phyloP scores from a whole-genome alignment of 1,284 basidiomycete species.

The Ustilago tritici region DNA sequence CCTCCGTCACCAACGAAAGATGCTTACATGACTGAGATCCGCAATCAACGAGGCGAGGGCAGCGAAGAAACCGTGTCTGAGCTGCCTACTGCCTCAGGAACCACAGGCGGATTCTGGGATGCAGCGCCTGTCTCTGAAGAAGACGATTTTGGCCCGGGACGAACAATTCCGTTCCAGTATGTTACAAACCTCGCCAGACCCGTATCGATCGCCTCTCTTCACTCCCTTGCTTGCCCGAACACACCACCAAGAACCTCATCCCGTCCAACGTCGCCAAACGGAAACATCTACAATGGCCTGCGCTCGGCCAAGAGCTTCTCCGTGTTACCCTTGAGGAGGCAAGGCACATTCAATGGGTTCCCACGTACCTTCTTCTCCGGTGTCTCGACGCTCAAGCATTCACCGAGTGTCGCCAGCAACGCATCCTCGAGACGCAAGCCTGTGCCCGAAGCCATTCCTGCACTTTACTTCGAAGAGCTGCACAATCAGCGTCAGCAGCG shows the following conservation, averaged over 20 bases:
- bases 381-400: conserved; percentile 13
- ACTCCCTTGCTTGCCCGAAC: conserved; percentile 32
- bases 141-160: conserved; percentile 8
- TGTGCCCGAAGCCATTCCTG: conserved; percentile 22
- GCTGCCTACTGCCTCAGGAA: background rate
- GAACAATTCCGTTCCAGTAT: conserved; percentile 37
- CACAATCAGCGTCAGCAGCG: conserved; percentile 18
- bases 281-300: conserved; percentile 21
- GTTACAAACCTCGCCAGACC: conserved; percentile 39
- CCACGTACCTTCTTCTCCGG: conserved; percentile 29
- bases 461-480: conserved; percentile 22
- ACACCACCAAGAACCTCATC: conserved; percentile 44
- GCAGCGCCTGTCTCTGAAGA: background rate
- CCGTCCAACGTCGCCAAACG: conserved; percentile 21
- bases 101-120: conserved; percentile 19
- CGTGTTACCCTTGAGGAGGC: conserved; percentile 23
- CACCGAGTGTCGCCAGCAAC: conserved; percentile 20
- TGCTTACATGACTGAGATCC: conserved; percentile 20
- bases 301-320: conserved; percentile 29
- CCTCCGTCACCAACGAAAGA: conserved; percentile 24
- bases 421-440: conserved; percentile 11
- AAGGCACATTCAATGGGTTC: conserved; percentile 43
- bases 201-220: conserved; percentile 39
- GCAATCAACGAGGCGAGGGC: conserved; percentile 9
- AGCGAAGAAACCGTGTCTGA: conserved; percentile 34